Percentiles rank a stretch among this genome's conserved stretches.
Evolutionary conservation across 73 alveolate species (phyloP).

Genomic region (Urostyla sp.): DNA sequence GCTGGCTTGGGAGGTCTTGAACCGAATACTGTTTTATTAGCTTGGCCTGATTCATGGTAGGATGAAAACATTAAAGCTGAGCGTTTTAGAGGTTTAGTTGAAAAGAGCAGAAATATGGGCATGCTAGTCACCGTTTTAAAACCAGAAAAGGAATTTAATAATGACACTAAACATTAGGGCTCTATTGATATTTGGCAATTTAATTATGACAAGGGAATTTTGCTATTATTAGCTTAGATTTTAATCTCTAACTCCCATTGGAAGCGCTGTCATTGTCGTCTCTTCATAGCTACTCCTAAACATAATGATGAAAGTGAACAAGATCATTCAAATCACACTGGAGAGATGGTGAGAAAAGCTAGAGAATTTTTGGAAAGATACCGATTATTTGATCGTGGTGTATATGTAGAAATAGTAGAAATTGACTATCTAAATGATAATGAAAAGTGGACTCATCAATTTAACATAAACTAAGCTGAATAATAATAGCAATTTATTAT

Average conservation of each 20-base stretch:
- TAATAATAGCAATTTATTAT: too few relatives aligned
- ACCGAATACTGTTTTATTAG: conserved; percentile 74
- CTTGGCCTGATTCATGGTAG: conserved; percentile 83
- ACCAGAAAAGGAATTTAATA: conserved; percentile 66
- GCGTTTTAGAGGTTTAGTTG: conserved; percentile 58
- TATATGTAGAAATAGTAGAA: conserved; percentile 66
- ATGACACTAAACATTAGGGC: conserved; percentile 64
- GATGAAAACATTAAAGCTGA: conserved; percentile 54
- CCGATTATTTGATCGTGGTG: conserved; percentile 49
- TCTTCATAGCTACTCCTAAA: conserved; percentile 64
- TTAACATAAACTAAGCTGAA: too few relatives aligned
- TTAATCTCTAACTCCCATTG: conserved; percentile 60
- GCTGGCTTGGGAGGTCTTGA: conserved; percentile 82
- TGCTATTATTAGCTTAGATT: conserved; percentile 57
- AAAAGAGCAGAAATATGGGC: conserved; percentile 64
- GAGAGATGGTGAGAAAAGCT: conserved; percentile 57
- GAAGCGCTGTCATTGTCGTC: conserved; percentile 61
- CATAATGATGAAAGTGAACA: conserved; percentile 44
- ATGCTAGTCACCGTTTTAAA: conserved; percentile 61
- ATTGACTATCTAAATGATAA: too few relatives aligned
- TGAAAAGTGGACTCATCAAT: too few relatives aligned
- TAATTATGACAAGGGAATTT: conserved; percentile 74
- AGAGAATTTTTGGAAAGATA: conserved; percentile 64
- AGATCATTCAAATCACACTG: too few relatives aligned
- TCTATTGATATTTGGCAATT: conserved; percentile 78